Conservation (phyloP, 805 yeast genomes). For the Kazachstania taianensis region DNA sequence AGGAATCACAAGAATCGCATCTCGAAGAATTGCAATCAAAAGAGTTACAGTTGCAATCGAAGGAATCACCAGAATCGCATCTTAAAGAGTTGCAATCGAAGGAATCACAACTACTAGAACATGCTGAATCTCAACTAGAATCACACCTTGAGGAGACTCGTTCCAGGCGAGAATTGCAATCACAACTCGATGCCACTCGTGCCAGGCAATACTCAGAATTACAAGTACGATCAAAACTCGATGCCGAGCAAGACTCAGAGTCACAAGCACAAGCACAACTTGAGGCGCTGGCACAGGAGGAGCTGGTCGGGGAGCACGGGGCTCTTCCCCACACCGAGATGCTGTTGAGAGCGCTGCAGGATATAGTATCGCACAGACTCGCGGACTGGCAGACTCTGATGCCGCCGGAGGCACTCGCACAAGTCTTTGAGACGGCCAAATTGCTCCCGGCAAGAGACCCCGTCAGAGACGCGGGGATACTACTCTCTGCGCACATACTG, state of each 20-base stretch:
- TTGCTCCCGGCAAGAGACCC: slow-evolving; percentile 29
- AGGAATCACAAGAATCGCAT: too few species aligned
- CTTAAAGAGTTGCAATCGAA: too few species aligned
- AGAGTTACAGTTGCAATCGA: too few species aligned
- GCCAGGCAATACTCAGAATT: too few species aligned
- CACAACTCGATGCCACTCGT: too few species aligned
- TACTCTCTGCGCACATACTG: slow-evolving; percentile 34
- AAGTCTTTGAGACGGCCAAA: slow-evolving; percentile 35
- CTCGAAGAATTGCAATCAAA: too few species aligned
- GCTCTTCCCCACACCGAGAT: slow-evolving; percentile 13
- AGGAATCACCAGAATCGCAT: too few species aligned
- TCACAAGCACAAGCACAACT: neutral
- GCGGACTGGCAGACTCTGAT: slow-evolving; percentile 8
- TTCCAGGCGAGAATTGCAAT: too few species aligned
- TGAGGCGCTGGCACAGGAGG: neutral
- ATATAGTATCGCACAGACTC: slow-evolving; percentile 9
- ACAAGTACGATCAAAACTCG: too few species aligned
- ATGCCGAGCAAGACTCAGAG: neutral
- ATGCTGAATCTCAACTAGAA: too few species aligned
- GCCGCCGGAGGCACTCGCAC: slow-evolving; percentile 27
- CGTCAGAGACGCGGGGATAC: slow-evolving; percentile 28
- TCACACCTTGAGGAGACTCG: too few species aligned
- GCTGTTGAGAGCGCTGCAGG: slow-evolving; percentile 14
- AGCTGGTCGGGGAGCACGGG: neutral
- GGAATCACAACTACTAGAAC: too few species aligned